Evolutionary conservation across 2,329 filamentous ascomycete genomes (phyloP), one percentile per base, ranked within the genome.

Genomic region (Neodidymelliopsis sp.): DNA sequence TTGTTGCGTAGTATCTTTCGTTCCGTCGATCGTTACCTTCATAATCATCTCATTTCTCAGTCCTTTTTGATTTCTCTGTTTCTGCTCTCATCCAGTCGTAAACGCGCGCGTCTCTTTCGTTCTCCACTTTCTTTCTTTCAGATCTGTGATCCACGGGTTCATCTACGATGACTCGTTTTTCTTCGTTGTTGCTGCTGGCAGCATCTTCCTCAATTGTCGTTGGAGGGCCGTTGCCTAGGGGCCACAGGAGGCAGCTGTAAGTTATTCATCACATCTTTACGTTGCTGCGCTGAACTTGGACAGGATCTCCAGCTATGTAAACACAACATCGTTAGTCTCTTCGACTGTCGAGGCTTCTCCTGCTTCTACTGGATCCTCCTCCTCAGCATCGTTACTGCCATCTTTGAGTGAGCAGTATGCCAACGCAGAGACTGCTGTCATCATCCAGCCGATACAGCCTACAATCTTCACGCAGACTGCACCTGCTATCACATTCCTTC

Each of bases 151-250:
- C 24, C 35, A 36, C 40, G 48, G 30, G 47, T 39, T 43, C 63
- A 54, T 63, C 56, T 40, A 57, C 27, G 49, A 69, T 71, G 68
- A 45, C 57, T 54, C 35, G 65, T 36, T 51, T 61, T 55, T 49
- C 34, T 33, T 50, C 41, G 9, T 12, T 66, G 23, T 60, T 65
- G 69, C 70, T 73, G 69, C 70, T 74, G 67, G 70, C 71, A 71
- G 70, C 70, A 37, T 67, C 31, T 45, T 67, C 53, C 31, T 58
- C 57, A 42, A 49, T 51, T 11, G 57, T 63, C 57, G 59, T 63
- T 22, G 66, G 66, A 43, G 69, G 71, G 10, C 71, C 71, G 18
- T 58, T 74, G 29, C 71, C 70, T 10, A 59, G 47, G 25, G 47
- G 57, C 33, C 53, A 62, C 38, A 62, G 53, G 49, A 65, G 59